These are phyloP conservation scores for Fusarium nodosum DNA, from an alignment of 2,329 filamentous ascomycete genomes.

Conservation along the genomic window DNA sequence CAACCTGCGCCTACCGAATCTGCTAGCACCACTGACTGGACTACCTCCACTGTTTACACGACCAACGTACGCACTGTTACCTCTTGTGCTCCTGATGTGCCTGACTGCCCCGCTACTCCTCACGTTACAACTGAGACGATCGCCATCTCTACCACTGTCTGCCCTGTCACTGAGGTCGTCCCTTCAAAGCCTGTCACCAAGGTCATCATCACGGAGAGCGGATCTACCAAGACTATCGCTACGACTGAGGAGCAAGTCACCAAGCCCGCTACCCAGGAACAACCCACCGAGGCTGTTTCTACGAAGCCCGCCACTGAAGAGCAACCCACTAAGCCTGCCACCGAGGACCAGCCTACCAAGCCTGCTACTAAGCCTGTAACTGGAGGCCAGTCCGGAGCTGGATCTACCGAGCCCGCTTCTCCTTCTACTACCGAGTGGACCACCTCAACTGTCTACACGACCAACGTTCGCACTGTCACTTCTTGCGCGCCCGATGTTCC, in stretches of 20 bases:
- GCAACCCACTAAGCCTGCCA: background rate
- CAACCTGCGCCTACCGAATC: conserved; percentile 12
- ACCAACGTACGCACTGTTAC: conserved; percentile 35
- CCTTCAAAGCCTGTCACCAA: conserved; percentile 6
- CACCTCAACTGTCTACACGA: conserved; percentile 43
- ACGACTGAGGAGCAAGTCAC: conserved; percentile 7
- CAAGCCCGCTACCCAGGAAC: conserved; percentile 1
- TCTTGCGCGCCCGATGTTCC: conserved; percentile 24
- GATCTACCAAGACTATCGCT: conserved; percentile 12
- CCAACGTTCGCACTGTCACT: conserved; percentile 37
- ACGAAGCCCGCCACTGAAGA: conserved; percentile 4
- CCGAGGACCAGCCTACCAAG: background rate
- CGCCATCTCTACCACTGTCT: conserved; percentile 30
- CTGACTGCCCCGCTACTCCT: conserved; percentile 21
- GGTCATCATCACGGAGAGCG: conserved; percentile 2
- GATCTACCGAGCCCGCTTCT: conserved; percentile 17
- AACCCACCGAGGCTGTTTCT: background rate
- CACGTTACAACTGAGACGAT: conserved; percentile 33
- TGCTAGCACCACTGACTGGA: conserved; percentile 31
- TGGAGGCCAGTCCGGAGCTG: conserved; percentile 12
- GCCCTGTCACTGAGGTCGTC: conserved; percentile 7
- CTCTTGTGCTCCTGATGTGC: conserved; percentile 21
- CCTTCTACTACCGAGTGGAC: conserved; percentile 31
- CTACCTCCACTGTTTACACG: conserved; percentile 30
- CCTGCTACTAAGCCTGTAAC: conserved; percentile 16